phyloP scores from a whole-genome alignment of 169 alveolate species.

The Eimeria maxima region DNA sequence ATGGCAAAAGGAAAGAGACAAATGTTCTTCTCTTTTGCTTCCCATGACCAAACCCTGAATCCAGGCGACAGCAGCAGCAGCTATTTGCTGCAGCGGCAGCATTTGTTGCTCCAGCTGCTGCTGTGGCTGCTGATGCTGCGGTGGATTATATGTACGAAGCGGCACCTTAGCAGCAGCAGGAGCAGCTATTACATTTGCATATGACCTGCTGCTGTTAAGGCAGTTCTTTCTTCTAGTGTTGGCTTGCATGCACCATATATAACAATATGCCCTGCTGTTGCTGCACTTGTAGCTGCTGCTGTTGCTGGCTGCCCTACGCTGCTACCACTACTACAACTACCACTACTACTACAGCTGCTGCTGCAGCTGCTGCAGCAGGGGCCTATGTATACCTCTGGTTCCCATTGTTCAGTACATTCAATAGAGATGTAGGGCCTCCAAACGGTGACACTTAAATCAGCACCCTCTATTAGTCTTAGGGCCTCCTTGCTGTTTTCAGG shows the following conservation, averaged over 20 bases:
- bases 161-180: neutral
- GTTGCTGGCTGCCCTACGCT: neutral
- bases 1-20: no score
- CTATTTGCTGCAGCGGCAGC: no score
- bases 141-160: no score
- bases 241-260: neutral
- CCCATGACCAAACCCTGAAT: no score
- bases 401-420: neutral
- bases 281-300: neutral
- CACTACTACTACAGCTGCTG: neutral
- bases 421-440: constrained; percentile 29
- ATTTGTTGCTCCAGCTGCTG: no score
- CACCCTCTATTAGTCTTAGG: no score
- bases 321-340: neutral
- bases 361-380: neutral
- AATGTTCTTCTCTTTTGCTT: no score
- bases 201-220: neutral
- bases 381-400: neutral
- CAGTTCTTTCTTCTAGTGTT: neutral
- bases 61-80: no score
- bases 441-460: neutral
- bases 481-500: neutral
- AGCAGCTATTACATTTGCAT: neutral
- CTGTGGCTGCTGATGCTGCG: no score
- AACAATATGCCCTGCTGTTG: neutral